Conservation (phyloP, 1,284 basidiomycete species). For the Coriolopsis trogii region DNA sequence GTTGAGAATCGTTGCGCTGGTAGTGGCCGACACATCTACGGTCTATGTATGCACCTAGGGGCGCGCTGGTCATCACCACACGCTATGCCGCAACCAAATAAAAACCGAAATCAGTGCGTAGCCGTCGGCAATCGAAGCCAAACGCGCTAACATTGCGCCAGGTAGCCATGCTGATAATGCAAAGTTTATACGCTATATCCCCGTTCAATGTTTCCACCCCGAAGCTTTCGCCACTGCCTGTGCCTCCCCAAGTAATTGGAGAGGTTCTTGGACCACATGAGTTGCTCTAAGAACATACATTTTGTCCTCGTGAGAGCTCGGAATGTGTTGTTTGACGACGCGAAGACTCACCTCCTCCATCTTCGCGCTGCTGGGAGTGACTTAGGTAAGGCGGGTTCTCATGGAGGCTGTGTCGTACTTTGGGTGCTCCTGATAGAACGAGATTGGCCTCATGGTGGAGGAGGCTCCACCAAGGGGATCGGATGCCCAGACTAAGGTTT, state of each 20-base stretch:
- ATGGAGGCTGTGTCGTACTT: constrained; percentile 6
- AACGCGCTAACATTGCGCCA: constrained; percentile 85
- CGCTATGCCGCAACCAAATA: constrained; percentile 90
- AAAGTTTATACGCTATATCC: no score
- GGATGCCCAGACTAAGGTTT: constrained; percentile 15
- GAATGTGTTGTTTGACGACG: no score
- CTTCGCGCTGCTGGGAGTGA: no score
- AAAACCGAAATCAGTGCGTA: constrained; percentile 33
- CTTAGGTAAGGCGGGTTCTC: background rate
- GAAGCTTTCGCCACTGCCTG: no score
- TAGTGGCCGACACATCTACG: no score
- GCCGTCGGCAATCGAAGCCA: constrained; percentile 66
- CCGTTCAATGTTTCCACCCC: no score
- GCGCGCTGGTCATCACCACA: constrained; percentile 82
- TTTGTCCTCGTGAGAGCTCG: no score
- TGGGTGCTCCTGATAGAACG: constrained; percentile 16
- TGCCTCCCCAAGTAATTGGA: background rate
- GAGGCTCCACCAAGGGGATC: constrained; percentile 16
- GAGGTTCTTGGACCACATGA: background rate
- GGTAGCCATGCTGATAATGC: constrained; percentile 46
- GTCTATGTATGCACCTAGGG: no score
- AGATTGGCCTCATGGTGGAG: constrained; percentile 17
- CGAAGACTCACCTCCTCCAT: no score
- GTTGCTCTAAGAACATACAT: no score
- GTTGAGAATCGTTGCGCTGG: no score